Percentiles rank a stretch among this genome's conserved stretches.
These are phyloP conservation scores for Herpetospermum pedunculosum DNA, from an alignment of 306 rosid genomes.

Conservation along the genomic window DNA sequence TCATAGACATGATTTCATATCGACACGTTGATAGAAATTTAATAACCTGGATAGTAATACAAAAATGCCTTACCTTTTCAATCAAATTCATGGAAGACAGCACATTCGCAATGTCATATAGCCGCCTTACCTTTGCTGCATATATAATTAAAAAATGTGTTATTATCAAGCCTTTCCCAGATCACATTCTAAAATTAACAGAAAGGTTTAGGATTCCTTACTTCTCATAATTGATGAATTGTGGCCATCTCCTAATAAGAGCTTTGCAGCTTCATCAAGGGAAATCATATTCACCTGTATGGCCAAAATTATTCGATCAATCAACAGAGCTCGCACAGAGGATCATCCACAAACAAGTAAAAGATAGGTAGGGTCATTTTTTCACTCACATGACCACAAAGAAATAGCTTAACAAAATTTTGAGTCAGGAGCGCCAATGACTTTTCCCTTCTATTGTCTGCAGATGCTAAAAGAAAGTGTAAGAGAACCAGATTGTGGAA, in stretches of 20 bases:
- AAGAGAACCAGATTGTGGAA: background rate
- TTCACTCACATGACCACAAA: slow-evolving; percentile 34
- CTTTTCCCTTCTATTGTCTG: slow-evolving; percentile 42
- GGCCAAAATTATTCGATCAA: background rate
- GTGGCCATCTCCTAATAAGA: slow-evolving; percentile 33
- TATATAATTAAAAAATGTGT: background rate
- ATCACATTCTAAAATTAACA: background rate
- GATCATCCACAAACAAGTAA: background rate
- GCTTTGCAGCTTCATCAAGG: slow-evolving; percentile 46
- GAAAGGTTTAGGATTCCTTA: slow-evolving; percentile 7
- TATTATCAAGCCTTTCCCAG: background rate
- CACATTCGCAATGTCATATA: slow-evolving; percentile 49
- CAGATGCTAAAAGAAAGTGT: background rate
- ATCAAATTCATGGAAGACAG: slow-evolving; percentile 40
- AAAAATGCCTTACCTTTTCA: slow-evolving; percentile 27
- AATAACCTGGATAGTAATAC: background rate
- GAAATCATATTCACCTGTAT: slow-evolving; percentile 28
- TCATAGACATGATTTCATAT: background rate
- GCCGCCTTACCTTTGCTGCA: slow-evolving; percentile 50
- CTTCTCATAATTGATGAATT: slow-evolving; percentile 36
- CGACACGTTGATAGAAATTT: too few species aligned
- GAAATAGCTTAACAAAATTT: slow-evolving; percentile 48
- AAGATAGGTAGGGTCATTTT: background rate
- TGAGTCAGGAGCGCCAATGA: slow-evolving; percentile 40
- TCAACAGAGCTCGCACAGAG: background rate